These are phyloP conservation scores for Penicillium sp. DNA, from an alignment of 2,329 filamentous ascomycete species.

Conservation along the genomic window DNA sequence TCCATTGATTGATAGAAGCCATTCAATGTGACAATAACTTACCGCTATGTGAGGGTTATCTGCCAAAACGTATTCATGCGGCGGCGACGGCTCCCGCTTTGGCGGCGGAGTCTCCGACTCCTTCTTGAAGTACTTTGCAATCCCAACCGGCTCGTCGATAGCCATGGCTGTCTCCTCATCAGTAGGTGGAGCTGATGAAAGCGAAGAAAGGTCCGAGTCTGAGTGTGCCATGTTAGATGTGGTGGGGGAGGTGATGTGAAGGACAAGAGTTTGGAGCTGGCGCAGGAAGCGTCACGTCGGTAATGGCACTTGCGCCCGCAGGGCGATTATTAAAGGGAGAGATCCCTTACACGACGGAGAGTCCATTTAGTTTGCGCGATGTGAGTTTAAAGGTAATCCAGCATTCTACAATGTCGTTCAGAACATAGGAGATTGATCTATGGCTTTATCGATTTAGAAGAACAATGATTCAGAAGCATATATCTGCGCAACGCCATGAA, in stretches of 20 bases:
- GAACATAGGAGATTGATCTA: background rate
- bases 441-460: background rate
- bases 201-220: constrained; percentile 63
- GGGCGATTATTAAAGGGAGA: constrained; percentile 19
- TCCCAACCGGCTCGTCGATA: constrained; percentile 49
- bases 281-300: constrained; percentile 33
- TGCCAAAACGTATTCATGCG: constrained; percentile 86
- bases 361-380: constrained; percentile 1
- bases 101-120: constrained; percentile 64
- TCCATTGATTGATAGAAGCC: constrained; percentile 45
- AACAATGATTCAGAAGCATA: background rate
- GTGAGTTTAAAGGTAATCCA: background rate
- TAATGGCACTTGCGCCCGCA: constrained; percentile 24
- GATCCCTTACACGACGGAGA: constrained; percentile 11
- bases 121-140: constrained; percentile 57
- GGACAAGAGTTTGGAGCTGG: constrained; percentile 34
- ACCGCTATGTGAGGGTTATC: constrained; percentile 94
- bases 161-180: constrained; percentile 61
- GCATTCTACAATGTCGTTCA: background rate
- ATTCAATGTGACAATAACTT: constrained; percentile 54
- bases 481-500: background rate
- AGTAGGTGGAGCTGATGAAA: constrained; percentile 64
- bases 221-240: constrained; percentile 54
- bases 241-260: constrained; percentile 37
- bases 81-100: constrained; percentile 85